Evolutionary conservation across 768 basidiomycete species (phyloP), one percentile per base, ranked within the genome.

Genomic region (Macrolepiota dolichaula): DNA sequence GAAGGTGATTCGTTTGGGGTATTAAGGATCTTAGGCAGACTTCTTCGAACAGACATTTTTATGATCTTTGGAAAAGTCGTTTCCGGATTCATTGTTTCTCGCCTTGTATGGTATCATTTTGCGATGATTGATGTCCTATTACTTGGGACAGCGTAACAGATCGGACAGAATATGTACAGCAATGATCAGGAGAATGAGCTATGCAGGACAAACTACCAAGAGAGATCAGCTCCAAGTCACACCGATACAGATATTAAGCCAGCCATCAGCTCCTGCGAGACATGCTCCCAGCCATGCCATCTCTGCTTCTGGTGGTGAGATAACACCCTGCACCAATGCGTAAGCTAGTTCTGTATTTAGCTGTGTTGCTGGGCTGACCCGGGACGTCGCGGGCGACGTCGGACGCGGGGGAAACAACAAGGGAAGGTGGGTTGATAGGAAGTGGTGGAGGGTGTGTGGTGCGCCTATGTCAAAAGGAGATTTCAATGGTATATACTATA

Each of bases 241-340:
- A 15, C 90, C 91, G 29, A 97, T 77, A 69, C 94, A 96, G 56
- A 98, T 80, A 70, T 92, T 91, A 29, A 96, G 81, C 95, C 95
- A 98, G 4, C 97, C 97, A 69, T 98, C 97, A 12, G 94, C 93
- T 7, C 94, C 95, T 12, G 89, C 85, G 74, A 98, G 77, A 67
- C 94, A 94, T 19, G 92, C 88, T 10, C 93, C 91, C n/a, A 98
- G 72, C 96, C 96, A 97, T 4, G 89, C 94, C 74, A 98, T 80
- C 69, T 98, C 96, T 5, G 94, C 82, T 32, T 97, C 94, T 7
- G 85, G 79, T 1, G 96, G 97, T 1, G 89, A 74, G 2, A 82
- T 73, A 19, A 98, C 86, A 12, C 97, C 96, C 70, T 98, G 96
- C 12, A 96, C 78, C 51, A 97, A 73, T 0, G 89, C 84, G 66